Conservation (phyloP, 371 early-diverging fungal genomes). For the Quaeritorhiza haematococci region DNA sequence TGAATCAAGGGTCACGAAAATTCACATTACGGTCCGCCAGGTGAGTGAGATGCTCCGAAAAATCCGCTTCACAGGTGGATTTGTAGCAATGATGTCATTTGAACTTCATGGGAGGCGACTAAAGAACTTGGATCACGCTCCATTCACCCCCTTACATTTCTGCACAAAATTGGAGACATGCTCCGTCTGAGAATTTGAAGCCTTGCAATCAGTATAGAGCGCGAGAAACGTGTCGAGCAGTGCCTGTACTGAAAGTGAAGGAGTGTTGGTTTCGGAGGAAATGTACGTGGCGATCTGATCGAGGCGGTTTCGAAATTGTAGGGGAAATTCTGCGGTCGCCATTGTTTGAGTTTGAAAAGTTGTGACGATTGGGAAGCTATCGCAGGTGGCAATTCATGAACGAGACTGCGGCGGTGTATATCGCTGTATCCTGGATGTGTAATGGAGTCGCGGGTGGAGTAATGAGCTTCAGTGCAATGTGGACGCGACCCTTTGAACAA, state of each 20-base stretch:
- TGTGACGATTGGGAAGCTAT: no score
- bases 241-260: slow-evolving; percentile 44
- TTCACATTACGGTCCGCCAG: no score
- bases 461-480: no score
- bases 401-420: no score
- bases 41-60: no score
- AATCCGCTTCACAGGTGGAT: slow-evolving; percentile 1
- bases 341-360: no score
- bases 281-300: slow-evolving; percentile 27
- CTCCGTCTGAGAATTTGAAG: slow-evolving; percentile 43
- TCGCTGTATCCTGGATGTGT: no score
- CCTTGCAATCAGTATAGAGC: slow-evolving; percentile 55
- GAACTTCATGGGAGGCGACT: neutral
- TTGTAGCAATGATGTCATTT: no score
- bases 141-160: slow-evolving; percentile 38
- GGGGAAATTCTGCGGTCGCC: slow-evolving; percentile 4
- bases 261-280: slow-evolving; percentile 10
- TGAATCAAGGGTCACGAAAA: no score
- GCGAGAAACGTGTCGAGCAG: slow-evolving; percentile 62
- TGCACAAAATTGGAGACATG: slow-evolving; percentile 45
- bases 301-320: slow-evolving; percentile 15
- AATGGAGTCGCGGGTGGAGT: no score
- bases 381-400: no score
- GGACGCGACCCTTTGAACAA: no score
- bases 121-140: neutral